Evolutionary conservation across 352 stramenopile genomes (phyloP), one percentile per base, ranked within the genome.

Genomic region (Globisporangium solare): DNA sequence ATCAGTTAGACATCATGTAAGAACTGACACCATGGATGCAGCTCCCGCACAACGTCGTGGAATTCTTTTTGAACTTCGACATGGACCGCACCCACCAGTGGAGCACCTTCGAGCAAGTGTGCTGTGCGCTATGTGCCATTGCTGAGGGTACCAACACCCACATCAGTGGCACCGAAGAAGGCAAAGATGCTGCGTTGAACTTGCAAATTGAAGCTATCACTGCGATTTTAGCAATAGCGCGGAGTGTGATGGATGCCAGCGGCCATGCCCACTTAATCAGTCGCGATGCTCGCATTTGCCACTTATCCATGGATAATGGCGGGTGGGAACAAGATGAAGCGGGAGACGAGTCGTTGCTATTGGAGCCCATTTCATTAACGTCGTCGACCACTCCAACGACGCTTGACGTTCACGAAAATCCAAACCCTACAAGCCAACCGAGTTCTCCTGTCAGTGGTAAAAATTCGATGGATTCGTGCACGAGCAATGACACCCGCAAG

Each of bases 11-110:
- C 40, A 90, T 95, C 39, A 85, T 94, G 68, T 69, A 91, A 22
- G 85, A 92, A 42, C 65, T 95, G 47, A 85, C 61, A 4, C 76
- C 73, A 24, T 92, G 77, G 81, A 68, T 95, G 21, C 83, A 95
- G 53, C 71, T 95, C 1, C 81, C 85, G 2, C 83, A 92, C 63
- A 95, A 95, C 37, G 77, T 95, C 12, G 79, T 95, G 31, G 85
- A 95, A 56, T 88, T 95, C 7, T 95, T 95, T 47, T 60, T 92
- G 20, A 95, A 95, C 53, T 95, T 93, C 45, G 85, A 95, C 64
- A 70, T 95, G 69, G 83, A 95, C 54, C 67, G 82, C 20, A 76
- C 93, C 14, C 85, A 95, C 50, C 81, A 94, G 53, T 95, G 85
- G 85, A 95, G 92, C 49, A 92, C 93, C 31, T 93, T 93, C 47